Percentiles rank a stretch among this genome's conserved stretches.
These are phyloP conservation scores for Eudorina sp. DNA, from an alignment of 139 green algal genomes.

Conservation along the genomic window DNA sequence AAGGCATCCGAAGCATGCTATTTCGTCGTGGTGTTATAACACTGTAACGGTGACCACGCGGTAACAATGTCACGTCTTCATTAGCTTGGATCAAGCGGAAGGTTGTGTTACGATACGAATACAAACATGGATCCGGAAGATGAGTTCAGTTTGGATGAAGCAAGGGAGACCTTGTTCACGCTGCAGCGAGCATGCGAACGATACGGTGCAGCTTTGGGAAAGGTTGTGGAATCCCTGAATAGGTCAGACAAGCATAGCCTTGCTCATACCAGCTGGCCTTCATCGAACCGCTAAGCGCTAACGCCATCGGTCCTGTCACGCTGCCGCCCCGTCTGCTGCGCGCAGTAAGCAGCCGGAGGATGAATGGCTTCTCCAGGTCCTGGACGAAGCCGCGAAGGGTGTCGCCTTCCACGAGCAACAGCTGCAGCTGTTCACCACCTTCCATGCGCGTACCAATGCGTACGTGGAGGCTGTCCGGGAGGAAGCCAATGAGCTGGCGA, in stretches of 20 bases:
- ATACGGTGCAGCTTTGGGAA: slow-evolving; percentile 17
- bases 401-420: slow-evolving; percentile 57
- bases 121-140: not conserved
- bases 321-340: too few relatives aligned
- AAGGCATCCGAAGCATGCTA: too few relatives aligned
- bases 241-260: too few relatives aligned
- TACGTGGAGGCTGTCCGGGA: slow-evolving; percentile 55
- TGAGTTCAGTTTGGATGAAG: slow-evolving; percentile 30
- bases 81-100: too few relatives aligned
- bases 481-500: slow-evolving; percentile 56
- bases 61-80: too few relatives aligned
- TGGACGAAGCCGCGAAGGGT: slow-evolving; percentile 49
- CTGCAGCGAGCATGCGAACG: slow-evolving; percentile 49
- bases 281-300: too few relatives aligned
- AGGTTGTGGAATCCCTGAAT: slow-evolving; percentile 42
- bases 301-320: too few relatives aligned
- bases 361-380: slow-evolving; percentile 33
- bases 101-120: too few relatives aligned
- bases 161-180: slow-evolving; percentile 25
- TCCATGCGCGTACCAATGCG: slow-evolving; percentile 12
- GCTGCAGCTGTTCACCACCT: slow-evolving; percentile 33
- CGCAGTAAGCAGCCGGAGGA: slow-evolving; percentile 22
- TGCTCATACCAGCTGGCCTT: too few relatives aligned
- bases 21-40: too few relatives aligned
- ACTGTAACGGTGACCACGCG: too few relatives aligned